Base-by-base conservation (phyloP, 2,329 filamentous ascomycete genomes). In the Paecilomyces dactylethromorphus region DNA sequence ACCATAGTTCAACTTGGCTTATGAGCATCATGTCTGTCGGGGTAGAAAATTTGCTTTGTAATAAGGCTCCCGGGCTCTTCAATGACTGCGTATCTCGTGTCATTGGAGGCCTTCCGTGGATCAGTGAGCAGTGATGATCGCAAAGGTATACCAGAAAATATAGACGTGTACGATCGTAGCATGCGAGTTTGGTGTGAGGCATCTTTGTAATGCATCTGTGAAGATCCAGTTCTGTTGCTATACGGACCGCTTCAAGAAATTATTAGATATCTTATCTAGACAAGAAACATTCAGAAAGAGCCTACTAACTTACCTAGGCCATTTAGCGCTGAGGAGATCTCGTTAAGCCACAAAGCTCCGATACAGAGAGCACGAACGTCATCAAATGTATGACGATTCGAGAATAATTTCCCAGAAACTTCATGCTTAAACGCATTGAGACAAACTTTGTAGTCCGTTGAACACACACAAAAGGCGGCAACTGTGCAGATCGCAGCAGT, bases 111-210 rank as follows among this genome's bases (percentile, higher is more conserved):
- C 73, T 62, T 7, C 74, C 72, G 50, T 72, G 74, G 7, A 67
- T 65, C 11, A 76, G 66, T 21, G 67, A 71, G 62, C 69, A 74
- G 52, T 77, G 74, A 59, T 76, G 74, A 59, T 76, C 74, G 58
- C 73, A 75, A 3, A 76, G 62, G 56, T 71, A 76, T 7, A 76
- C 70, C n/a, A 75, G 66, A 56, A 70, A 74, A 63, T 73, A 76
- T 21, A 77, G 62, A n/a, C 73, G 62, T 1, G 73, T 71, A 7
- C 72, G 69, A 49, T 73, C 60, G 57, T 75, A 73, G 57, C 65
- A 64, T n/a, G 62, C 56, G 32, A 62, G 58, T 53, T 75, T 69
- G 15, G 66, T 69, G 26, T 68, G 60, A 11, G 73, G 63, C 29
- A 69, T 71, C 57, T 72, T 73, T 51, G 65, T 66, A 29, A 76